These are phyloP conservation scores for Diaporthe sp. DNA, from an alignment of 2,329 filamentous ascomycete species.

Conservation along the genomic window DNA sequence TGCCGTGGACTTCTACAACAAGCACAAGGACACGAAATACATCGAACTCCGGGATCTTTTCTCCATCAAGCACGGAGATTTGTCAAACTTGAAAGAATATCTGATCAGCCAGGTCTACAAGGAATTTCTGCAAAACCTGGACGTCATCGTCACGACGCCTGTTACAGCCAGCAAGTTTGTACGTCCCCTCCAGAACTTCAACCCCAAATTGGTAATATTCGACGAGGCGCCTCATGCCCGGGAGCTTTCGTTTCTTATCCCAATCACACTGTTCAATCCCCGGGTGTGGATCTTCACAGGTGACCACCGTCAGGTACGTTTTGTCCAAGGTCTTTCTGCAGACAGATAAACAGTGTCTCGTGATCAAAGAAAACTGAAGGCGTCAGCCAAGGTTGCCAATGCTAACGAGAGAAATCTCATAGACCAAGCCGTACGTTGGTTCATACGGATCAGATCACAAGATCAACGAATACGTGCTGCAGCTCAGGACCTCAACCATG, in stretches of 20 bases:
- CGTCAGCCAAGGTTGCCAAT: no score
- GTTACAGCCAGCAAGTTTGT: constrained; percentile 11
- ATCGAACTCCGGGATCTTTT: not conserved
- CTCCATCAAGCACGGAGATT: not conserved
- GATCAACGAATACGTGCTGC: not conserved
- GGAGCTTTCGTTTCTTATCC: not conserved
- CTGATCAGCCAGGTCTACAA: not conserved
- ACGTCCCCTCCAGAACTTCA: not conserved
- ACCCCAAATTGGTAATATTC: not conserved
- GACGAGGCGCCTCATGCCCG: constrained; percentile 20
- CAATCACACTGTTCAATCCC: not conserved
- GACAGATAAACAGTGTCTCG: no score
- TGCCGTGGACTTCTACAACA: not conserved
- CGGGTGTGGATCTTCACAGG: not conserved
- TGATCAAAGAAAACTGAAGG: no score
- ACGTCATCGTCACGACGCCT: not conserved
- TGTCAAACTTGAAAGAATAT: not conserved
- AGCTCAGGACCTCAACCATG: constrained; percentile 15
- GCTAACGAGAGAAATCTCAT: not conserved
- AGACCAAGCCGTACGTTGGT: not conserved
- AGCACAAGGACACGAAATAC: not conserved
- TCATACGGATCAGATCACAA: not conserved
- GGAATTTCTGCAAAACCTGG: not conserved
- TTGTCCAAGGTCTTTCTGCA: no score
- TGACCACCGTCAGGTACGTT: not conserved